These are phyloP conservation scores for Talaromyces nanjingensis DNA, from an alignment of 495 filamentous ascomycete species.

Conservation along the genomic window DNA sequence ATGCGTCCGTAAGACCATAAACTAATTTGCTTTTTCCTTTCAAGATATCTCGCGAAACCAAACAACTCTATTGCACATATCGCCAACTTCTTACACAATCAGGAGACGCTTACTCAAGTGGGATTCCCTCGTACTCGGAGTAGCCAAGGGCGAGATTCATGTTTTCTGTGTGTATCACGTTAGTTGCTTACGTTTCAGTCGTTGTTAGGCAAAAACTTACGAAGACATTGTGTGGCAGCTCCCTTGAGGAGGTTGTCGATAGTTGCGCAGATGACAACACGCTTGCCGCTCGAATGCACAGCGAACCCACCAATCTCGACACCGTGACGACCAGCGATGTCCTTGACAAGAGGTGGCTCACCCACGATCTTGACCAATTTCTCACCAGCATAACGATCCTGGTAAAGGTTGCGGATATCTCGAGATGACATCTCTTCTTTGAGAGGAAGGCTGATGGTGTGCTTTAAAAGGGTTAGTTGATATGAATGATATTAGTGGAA, in stretches of 20 bases:
- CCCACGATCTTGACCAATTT: conserved; percentile 87
- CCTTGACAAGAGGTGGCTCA: conserved; percentile 80
- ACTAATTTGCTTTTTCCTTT: not conserved
- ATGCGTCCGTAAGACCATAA: not conserved
- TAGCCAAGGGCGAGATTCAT: conserved; percentile 96
- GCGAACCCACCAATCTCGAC: conserved; percentile 94
- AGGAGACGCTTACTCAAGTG: conserved; percentile 43
- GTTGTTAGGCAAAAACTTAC: conserved; percentile 44
- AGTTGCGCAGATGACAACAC: conserved; percentile 92
- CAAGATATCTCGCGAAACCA: not conserved
- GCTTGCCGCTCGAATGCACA: conserved; percentile 78
- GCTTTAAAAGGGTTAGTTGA: conserved; percentile 32
- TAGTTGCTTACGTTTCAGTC: conserved; percentile 1
- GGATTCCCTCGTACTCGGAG: conserved; percentile 87
- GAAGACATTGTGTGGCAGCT: conserved; percentile 90
- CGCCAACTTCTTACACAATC: not conserved
- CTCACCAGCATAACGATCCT: conserved; percentile 93
- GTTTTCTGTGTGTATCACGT: conserved; percentile 56
- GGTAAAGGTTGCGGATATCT: conserved; percentile 91
- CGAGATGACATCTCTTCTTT: conserved; percentile 76
- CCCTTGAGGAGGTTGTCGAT: conserved; percentile 98
- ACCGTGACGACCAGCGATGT: conserved; percentile 84
- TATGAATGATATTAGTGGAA: not conserved
- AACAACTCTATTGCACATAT: conserved; percentile 3
- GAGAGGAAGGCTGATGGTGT: conserved; percentile 85